Evolutionary conservation across 2,329 filamentous ascomycete genomes (phyloP), one percentile per base, ranked within the genome.

Genomic region (Volutella citrinella): DNA sequence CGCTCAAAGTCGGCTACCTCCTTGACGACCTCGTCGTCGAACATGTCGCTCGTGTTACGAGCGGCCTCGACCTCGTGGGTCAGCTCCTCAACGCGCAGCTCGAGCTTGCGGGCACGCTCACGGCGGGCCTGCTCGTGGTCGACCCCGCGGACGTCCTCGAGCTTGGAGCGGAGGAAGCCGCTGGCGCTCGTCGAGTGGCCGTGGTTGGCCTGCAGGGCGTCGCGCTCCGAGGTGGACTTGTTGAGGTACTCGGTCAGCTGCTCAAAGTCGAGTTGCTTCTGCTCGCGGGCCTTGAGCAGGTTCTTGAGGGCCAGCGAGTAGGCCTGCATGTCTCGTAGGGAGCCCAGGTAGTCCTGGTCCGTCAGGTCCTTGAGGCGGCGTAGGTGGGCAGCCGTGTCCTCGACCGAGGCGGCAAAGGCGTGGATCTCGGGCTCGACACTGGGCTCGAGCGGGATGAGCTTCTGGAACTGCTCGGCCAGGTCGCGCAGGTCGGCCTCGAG

Each of bases 201-300:
- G 47, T 83, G 80, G 10, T 81, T 79, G 1, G 80, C 78, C 8
- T 74, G 72, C 4, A 95, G 78, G 12, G 77, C 72, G 63, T 98
- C 93, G 29, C 90, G 84, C 62, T 98, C 93, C 5, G 80, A 69
- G 4, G 87, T 88, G 1, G 87, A 88, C 60, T 95, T 95, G 66
- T 87, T 87, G 34, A 96, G 84, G 62, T 97, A 97, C 59, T 97
- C 91, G 18, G 89, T 95, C 20, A 98, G 74, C 46, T 88, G 90
- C 65, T 98, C 93, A 55, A 91, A 95, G 66, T 98, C 93, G 38
- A 98, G 83, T 61, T 98, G 93, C 60, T 98, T 98, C 67, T 94
- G 89, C 67, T 98, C 93, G 21, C 93, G 83, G 2, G 87, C 87
- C 61, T 95, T 95, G 45, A 98, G 80, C 6, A 98, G 80, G 16